A percentile compares a stretch with the other conserved stretches of the same genome.
Conservation (phyloP, 2,329 filamentous ascomycete species). For the Falciphora oryzae region DNA sequence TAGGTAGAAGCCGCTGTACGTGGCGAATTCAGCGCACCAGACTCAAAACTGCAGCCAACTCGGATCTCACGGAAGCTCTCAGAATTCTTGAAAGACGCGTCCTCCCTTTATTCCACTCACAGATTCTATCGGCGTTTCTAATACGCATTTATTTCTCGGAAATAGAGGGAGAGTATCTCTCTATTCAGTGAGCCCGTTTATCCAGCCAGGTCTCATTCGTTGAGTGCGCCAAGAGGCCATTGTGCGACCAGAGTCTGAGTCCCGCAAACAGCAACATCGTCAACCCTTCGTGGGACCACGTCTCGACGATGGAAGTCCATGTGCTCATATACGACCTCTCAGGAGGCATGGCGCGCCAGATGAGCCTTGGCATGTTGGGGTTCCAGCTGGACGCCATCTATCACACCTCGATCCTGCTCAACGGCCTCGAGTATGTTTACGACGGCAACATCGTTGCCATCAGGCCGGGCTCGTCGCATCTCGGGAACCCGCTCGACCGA, state of each 20-base stretch:
- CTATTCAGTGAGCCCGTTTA: background rate
- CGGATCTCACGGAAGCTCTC: background rate
- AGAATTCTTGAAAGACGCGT: too few species aligned
- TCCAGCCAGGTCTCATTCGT: background rate
- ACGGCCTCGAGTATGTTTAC: conserved; percentile 83
- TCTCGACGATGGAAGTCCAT: conserved; percentile 60
- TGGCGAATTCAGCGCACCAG: background rate
- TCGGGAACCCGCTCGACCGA: conserved; percentile 75
- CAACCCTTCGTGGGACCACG: background rate
- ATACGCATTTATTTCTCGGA: too few species aligned
- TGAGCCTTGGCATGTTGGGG: conserved; percentile 47
- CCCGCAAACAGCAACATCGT: background rate
- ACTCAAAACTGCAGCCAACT: background rate
- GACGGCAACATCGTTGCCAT: conserved; percentile 83
- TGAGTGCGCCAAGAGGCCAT: background rate
- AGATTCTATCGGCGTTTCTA: too few species aligned
- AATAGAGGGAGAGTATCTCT: background rate
- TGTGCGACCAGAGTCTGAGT: background rate
- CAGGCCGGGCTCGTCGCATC: conserved; percentile 74
- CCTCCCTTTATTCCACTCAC: too few species aligned
- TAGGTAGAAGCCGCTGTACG: conserved; percentile 1
- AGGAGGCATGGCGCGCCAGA: conserved; percentile 46
- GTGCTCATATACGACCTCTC: conserved; percentile 78
- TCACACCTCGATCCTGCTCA: conserved; percentile 84
- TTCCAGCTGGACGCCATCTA: conserved; percentile 84